Conservation (phyloP, 2,329 filamentous ascomycete species). For the Neocatenulostroma microsporum region DNA sequence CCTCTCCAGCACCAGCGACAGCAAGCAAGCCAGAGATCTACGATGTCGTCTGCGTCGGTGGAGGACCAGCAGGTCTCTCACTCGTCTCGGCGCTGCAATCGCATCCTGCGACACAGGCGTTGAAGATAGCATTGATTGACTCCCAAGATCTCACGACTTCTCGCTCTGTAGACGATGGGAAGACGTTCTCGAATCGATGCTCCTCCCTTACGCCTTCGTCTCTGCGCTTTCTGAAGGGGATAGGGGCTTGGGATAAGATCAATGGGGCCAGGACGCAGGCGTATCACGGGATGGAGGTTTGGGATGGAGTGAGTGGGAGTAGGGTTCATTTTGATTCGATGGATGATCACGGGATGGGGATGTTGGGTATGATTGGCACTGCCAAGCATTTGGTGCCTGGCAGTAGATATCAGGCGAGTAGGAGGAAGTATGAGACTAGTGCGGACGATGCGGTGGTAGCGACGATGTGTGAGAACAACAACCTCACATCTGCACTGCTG, state of each 20-base stretch:
- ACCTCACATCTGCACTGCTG: constrained; percentile 73
- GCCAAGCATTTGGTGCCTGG: too few species aligned
- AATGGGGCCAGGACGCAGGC: constrained; percentile 66
- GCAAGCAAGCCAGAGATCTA: constrained; percentile 59
- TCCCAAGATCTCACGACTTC: constrained; percentile 71
- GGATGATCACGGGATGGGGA: constrained; percentile 14
- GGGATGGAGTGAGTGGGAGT: constrained; percentile 86
- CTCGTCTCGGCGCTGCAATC: constrained; percentile 43
- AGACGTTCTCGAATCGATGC: constrained; percentile 83
- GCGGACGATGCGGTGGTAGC: constrained; percentile 52
- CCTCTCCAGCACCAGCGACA: constrained; percentile 9
- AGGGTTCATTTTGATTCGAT: constrained; percentile 65
- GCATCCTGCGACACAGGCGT: constrained; percentile 48
- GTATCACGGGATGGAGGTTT: constrained; percentile 96
- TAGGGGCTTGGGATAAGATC: constrained; percentile 79
- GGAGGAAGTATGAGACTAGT: constrained; percentile 17
- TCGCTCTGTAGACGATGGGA: constrained; percentile 58
- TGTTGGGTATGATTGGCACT: constrained; percentile 23
- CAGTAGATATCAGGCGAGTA: constrained; percentile 17
- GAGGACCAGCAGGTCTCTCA: constrained; percentile 81
- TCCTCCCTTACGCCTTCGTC: constrained; percentile 89
- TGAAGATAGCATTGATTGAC: constrained; percentile 85
- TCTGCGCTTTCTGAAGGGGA: constrained; percentile 66
- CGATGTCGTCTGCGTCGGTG: constrained; percentile 87
- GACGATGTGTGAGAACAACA: constrained; percentile 94